Conservation (phyloP, 2,329 filamentous ascomycete species). For the Talaromyces atroroseus region DNA sequence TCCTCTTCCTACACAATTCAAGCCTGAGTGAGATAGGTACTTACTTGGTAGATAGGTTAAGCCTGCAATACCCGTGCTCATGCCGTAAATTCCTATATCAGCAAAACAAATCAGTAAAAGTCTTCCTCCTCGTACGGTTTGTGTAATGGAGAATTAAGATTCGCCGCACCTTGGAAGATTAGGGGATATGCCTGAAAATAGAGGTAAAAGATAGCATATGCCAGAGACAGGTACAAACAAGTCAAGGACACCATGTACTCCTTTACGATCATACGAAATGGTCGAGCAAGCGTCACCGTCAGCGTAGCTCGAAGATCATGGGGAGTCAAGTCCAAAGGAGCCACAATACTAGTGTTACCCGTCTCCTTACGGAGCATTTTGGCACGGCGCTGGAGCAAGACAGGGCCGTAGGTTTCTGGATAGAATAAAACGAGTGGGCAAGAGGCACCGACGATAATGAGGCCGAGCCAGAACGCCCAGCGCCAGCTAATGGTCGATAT, state of each 20-base stretch:
- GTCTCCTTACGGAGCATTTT: slow-evolving; percentile 53
- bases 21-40: neutral
- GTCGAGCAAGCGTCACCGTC: slow-evolving; percentile 63
- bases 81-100: slow-evolving; percentile 28
- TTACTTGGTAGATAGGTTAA: slow-evolving; percentile 32
- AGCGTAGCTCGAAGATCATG: slow-evolving; percentile 37
- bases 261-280: slow-evolving; percentile 63
- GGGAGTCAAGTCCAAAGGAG: slow-evolving; percentile 61
- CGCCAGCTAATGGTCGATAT: slow-evolving; percentile 41
- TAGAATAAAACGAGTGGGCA: slow-evolving; percentile 56
- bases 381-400: slow-evolving; percentile 56
- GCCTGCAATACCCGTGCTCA: slow-evolving; percentile 30
- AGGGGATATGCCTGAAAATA: slow-evolving; percentile 70
- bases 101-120: neutral
- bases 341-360: slow-evolving; percentile 49
- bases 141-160: too few species aligned
- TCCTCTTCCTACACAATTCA: too few species aligned
- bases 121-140: slow-evolving; percentile 27
- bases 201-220: slow-evolving; percentile 65
- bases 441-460: slow-evolving; percentile 59
- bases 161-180: slow-evolving; percentile 51
- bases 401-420: slow-evolving; percentile 59
- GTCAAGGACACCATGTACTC: slow-evolving; percentile 68
- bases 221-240: slow-evolving; percentile 65
- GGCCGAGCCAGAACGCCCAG: slow-evolving; percentile 54